Base-by-base conservation (phyloP, 73 alveolate species). In the Paramecium pentaurelia region DNA sequence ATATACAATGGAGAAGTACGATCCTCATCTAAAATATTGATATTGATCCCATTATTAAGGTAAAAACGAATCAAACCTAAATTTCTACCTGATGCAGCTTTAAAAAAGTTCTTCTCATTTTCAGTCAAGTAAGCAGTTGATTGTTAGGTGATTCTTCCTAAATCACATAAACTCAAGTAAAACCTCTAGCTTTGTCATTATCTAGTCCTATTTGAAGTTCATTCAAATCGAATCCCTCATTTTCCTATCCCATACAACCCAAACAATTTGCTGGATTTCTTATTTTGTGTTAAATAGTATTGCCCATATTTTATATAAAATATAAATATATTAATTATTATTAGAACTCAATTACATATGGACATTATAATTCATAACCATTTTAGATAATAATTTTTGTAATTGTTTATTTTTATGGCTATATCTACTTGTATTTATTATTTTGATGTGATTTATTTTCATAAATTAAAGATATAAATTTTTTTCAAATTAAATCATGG, bases 1-100 rank as follows among this genome's bases (percentile, higher is more conserved):
- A 2, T 16, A 14, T 80, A 80, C 58, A 95, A 80, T 11, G 97
- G 97, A 60, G 97, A 94, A 32, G 98, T 95, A 54, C 98, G 36
- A 42, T 95, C 98, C 60, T 95, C 98, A 94, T 95, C 98, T 86
- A 95, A 86, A 18, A 95, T 94, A 86, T 94, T 95, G 9, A 95
- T 95, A 85, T 95, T 95, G 7, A 95, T 96, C 58, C 97, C 97
- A 30, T 95, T 95, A 22, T 84, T 92, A 34, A 92, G 85, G 85
- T 93, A 84, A 91, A 94, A 95, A 58, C 98, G 84, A 47, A 95
- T 92, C 77, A 95, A 95, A 28, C 95, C 77, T 25, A 95, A 88
- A 85, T 95, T 94, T 86, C 95, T 92, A 27, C 93, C 94, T 71
- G 95, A 93, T 0, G 95, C 92, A 38, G 95, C 92, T 75, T 95